Base-by-base conservation (phyloP, 2,329 filamentous ascomycete genomes). In the Lachnellula arida region DNA sequence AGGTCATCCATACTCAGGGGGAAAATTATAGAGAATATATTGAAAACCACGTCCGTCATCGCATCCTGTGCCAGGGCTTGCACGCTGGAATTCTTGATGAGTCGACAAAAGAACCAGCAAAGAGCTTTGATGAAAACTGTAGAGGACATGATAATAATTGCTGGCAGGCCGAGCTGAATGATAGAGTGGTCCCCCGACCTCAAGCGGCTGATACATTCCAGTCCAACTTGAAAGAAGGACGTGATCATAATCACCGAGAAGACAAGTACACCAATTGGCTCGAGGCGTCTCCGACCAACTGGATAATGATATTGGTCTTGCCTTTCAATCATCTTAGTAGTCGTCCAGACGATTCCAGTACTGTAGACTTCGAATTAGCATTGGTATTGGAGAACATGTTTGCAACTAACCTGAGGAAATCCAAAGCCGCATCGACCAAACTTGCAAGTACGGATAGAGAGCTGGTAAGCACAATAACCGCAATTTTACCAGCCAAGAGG, bases 171-270 rank as follows among this genome's bases (percentile, higher is more conserved):
- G 2, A 86, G 74, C 23, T 74, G 65, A 6, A 79, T 78, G 0
- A 79, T 76, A 19, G 72, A 70, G 56, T 78, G 75, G 14, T 78
- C 67, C 19, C 66, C 64, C 0, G 81, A 81, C 35, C 81, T 73
- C 8, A 86, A 67, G 59, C 83, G 82, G 59, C 75, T 67, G 1
- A 84, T 75, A n/a, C 81, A 84, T 64, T 85, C 81, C 63, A 85
- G 73, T 7, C 83, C 70, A 46, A 86, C 82, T 62, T 85, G 81
- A 7, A 80, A 67, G 61, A 86, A 85, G 2, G 81, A 83, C 3
- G 84, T 78, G 48, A 85, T 75, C 82, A 86, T 86, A 59, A 82
- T 79, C 59, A 85, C 79, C 25, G 78, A 80, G 69, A 85, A 85
- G 48, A 85, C 81, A 9, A 86, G 73, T 46, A 86, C 84, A 1